Evolutionary conservation across 2,329 filamentous ascomycete genomes (phyloP), one percentile per base, ranked within the genome.

Genomic region (Drechslerella stenobrocha): DNA sequence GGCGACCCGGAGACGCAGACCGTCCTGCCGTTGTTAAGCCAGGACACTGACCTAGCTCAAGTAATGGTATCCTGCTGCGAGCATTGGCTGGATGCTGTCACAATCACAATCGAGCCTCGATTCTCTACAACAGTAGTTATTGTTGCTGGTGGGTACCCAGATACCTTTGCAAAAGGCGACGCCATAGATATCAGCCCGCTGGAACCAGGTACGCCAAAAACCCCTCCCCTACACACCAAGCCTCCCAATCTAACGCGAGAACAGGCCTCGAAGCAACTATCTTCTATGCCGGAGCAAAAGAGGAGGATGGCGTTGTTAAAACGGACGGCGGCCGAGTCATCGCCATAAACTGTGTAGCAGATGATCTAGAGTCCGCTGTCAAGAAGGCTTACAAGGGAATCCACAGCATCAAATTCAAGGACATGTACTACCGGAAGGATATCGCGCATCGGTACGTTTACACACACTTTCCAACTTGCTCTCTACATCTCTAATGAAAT

Each of bases 101-200:
- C 82, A 3, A 79, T 95, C 71, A 84, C 85, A 70, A 78, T 92
- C 30, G 82, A 87, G 65, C 75, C 81, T 48, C 84, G 83, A 69
- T 93, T 87, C 74, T 90, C 90, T 70, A 88, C 90, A 23, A 97
- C 92, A 1, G 90, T 98, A 30, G 90, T 97, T n/a, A 87, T 95
- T 15, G 90, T 92, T 55, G 88, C 93, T 6, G 89, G 87, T 20
- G 93, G 93, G 2, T 98, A 98, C 75, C 93, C 93, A 3, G 88
- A 87, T 57, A 80, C 84, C 0, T 97, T 97, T 76, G 81, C 83
- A 52, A 96, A 95, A 79, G 90, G 89, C 56, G 88, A 81, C 42
- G 76, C 79, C 8, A 86, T 87, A 74, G 80, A 75, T 24, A 73
- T 87, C 42, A 78, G 80, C 2, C 37, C 69, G 28, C 64, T 73